These are phyloP conservation scores for Amaranthus hypochondriacus DNA, from an alignment of 148 eudicot species.

Conservation along the genomic window DNA sequence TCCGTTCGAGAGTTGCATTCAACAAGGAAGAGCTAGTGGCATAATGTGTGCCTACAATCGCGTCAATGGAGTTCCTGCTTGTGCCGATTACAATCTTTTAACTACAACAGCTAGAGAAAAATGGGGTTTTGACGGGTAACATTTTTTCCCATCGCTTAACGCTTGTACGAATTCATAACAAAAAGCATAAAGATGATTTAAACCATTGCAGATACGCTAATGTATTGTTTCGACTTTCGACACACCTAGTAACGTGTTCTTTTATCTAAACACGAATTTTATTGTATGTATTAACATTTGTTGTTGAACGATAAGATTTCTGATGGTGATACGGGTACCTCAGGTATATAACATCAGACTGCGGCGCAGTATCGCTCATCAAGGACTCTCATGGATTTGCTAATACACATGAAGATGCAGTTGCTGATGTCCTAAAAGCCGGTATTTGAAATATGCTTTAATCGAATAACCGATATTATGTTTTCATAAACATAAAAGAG, in stretches of 20 bases:
- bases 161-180: too few relatives aligned
- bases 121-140: constrained; percentile 86
- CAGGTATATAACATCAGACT: constrained; percentile 89
- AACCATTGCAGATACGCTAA: neutral
- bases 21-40: constrained; percentile 77
- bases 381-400: constrained; percentile 60
- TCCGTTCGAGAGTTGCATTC: constrained; percentile 69
- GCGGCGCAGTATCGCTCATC: constrained; percentile 78
- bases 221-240: neutral
- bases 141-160: neutral
- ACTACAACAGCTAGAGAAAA: constrained; percentile 57
- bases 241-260: too few relatives aligned
- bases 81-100: constrained; percentile 72
- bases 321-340: constrained; percentile 9
- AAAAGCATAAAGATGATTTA: too few relatives aligned
- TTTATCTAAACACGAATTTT: too few relatives aligned
- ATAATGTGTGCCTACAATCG: constrained; percentile 94
- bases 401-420: constrained; percentile 73
- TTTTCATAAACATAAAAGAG: neutral
- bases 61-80: constrained; percentile 79
- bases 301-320: too few relatives aligned
- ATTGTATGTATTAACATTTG: too few relatives aligned
- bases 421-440: constrained; percentile 78
- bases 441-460: constrained; percentile 34
- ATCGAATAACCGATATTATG: neutral